Percentiles rank a stretch among this genome's conserved stretches.
Evolutionary conservation across 2,329 filamentous ascomycete species (phyloP).

Genomic region (Cryphonectria radicalis): DNA sequence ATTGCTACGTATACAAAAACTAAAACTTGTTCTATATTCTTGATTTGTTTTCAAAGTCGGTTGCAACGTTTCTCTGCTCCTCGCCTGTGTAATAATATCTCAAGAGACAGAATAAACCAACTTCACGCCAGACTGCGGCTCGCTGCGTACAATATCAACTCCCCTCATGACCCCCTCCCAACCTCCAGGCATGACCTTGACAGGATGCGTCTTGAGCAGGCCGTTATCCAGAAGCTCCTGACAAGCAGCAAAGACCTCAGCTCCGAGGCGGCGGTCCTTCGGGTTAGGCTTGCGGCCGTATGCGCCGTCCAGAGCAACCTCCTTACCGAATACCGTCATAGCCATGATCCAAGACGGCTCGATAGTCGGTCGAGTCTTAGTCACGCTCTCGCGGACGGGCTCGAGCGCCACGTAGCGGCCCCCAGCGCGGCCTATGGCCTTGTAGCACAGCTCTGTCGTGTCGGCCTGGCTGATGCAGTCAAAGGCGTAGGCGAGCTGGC

Average conservation of each 20-base stretch:
- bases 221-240: not conserved
- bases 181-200: not conserved
- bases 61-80: not conserved
- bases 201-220: not conserved
- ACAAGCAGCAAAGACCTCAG: not conserved
- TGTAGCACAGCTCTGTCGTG: constrained; percentile 43
- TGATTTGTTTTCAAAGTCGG: not conserved
- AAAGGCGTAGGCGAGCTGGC: constrained; percentile 41
- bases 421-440: constrained; percentile 39
- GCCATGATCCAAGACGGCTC: constrained; percentile 6
- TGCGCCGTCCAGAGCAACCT: not conserved
- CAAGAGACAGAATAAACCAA: not conserved
- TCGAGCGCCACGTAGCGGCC: constrained; percentile 30
- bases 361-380: not conserved
- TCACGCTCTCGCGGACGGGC: not conserved
- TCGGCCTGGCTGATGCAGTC: constrained; percentile 42
- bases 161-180: not conserved
- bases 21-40: no score
- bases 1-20: no score
- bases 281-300: not conserved
- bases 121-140: not conserved
- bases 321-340: not conserved
- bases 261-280: not conserved
- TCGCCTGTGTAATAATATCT: not conserved
- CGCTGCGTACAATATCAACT: not conserved